Evolutionary conservation across 305 asterid species (phyloP), one percentile per base, ranked within the genome.

Genomic region (Solanum aculeatissimum): DNA sequence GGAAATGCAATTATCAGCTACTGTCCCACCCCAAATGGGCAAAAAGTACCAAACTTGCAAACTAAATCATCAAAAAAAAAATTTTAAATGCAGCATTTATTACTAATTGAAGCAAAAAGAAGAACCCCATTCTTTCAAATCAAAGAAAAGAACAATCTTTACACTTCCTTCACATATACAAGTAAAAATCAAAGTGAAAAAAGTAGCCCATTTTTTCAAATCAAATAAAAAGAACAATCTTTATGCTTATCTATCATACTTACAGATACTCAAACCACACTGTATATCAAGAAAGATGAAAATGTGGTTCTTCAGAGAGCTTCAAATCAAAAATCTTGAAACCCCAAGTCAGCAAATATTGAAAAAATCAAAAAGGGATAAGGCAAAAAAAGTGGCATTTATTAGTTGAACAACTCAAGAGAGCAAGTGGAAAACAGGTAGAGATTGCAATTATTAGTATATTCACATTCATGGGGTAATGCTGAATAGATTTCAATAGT

Each of bases 281-380:
- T 25, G 62, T 47, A 2, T 60, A 82, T 81, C 75, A 79, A 42
- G 82, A 86, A 47, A 81, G n/a, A 45, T 27, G 70, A 69, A 63
- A 71, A 74, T 85, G 86, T 43, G 88, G 68, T 81, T 84, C 86
- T 86, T 84, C 78, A 53, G 43, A 83, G 86, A 84, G 86, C 79
- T 84, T 84, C 38, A n/a, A 71, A 77, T 84, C 85, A 87, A 84
- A 86, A 87, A 89, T 88, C 88, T 89, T 63, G 84, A 62, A 32
- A 58, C 11, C 89, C 84, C 86, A 87, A 85, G 23, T 11, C 51
- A 57, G 83, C 83, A 63, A 77, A 60, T 29, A 29, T 21, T 13
- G 29, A 72, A 84, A 45, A 84, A 86, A 3, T n/a, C n/a, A 79
- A 54, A 42, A 53, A 71, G 86, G 84, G 9, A 78, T 29, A 57